A percentile compares a stretch with the other conserved stretches of the same genome.
phyloP scores from a whole-genome alignment of 2,329 filamentous ascomycete species.

The Pyricularia pennisetigena region DNA sequence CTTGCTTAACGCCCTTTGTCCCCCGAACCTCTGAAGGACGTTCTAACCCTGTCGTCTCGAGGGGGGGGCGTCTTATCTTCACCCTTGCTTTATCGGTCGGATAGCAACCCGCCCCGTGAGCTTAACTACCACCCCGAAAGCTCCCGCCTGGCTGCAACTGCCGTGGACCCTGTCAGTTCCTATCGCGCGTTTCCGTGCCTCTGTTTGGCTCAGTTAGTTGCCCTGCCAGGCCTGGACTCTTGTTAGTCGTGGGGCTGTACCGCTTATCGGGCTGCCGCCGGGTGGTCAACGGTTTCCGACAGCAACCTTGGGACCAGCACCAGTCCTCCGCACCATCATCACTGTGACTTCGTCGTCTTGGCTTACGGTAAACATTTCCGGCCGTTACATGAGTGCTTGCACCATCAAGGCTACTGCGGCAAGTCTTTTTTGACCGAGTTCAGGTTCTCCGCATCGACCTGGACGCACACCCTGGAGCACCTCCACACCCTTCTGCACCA shows the following conservation, averaged over 20 bases:
- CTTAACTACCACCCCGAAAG: slow-evolving; percentile 1
- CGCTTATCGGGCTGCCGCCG: slow-evolving; percentile 1
- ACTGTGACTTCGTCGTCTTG: neutral
- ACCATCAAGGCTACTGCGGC: neutral
- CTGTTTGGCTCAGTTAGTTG: slow-evolving; percentile 2
- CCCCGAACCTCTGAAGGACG: neutral
- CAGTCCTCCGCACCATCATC: neutral
- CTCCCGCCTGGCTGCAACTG: neutral
- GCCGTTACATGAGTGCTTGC: neutral
- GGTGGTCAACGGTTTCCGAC: neutral
- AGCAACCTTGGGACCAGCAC: neutral
- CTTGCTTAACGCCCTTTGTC: neutral
- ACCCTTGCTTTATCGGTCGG: neutral
- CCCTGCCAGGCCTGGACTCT: neutral
- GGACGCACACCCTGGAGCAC: neutral
- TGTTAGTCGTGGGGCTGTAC: slow-evolving; percentile 1
- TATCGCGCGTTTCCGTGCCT: neutral
- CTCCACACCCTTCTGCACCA: neutral
- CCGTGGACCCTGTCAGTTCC: slow-evolving; percentile 5
- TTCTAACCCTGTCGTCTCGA: neutral
- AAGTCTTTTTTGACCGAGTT: neutral
- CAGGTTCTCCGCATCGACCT: neutral
- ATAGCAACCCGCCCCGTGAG: neutral
- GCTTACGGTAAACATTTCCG: neutral
- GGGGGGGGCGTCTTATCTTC: neutral